Evolutionary conservation across 176 grass and related monocot species (phyloP), one percentile per base, ranked within the genome.

Genomic region (Phoenix dactylifera): DNA sequence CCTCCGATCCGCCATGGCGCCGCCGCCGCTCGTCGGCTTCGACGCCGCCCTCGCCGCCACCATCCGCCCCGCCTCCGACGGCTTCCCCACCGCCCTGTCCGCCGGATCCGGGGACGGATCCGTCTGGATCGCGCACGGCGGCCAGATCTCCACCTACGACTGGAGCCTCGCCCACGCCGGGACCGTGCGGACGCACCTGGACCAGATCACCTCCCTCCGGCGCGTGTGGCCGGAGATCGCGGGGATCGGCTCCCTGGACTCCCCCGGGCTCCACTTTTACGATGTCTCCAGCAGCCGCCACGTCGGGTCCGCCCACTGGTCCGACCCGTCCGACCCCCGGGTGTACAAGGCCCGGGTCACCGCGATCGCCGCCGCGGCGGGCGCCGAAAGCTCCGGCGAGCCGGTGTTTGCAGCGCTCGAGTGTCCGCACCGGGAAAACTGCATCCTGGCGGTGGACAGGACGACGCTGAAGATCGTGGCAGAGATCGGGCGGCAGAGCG

Each of bases 401-500:
- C 87, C 81, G 3, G 67, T 91, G 24, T 78, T 91, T 54, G 93
- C 78, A 3, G 69, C 93, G 5, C 91, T 97, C 35, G 93, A 97
- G 76, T 79, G 86, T 58, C 54, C 72, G 1, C 93, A 97, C 32
- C 56, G 69, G 59, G 87, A 97, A 73, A 91, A 97, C 59, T 91
- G 87, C 73, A 85, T 97, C 26, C 65, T 97, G 56, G 79, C 44
- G 15, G 58, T 91, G 55, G 92, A 97, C 65, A 81, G 78, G 23
- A 65, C 55, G 30, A 91, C 87, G 24, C 62, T 97, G 73, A 80
- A 80, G 72, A 66, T 68, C 7, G 59, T 49, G 9, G 67, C 71
- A 22, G 87, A 90, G 84, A 83, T 97, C 63, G 93, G 93, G 20
- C 76, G 93, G 23, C 93, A 97, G 72, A 90, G 63, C 52, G 93